Base-by-base conservation (phyloP, 2,329 filamentous ascomycete genomes). In the Aspergillus sp. region DNA sequence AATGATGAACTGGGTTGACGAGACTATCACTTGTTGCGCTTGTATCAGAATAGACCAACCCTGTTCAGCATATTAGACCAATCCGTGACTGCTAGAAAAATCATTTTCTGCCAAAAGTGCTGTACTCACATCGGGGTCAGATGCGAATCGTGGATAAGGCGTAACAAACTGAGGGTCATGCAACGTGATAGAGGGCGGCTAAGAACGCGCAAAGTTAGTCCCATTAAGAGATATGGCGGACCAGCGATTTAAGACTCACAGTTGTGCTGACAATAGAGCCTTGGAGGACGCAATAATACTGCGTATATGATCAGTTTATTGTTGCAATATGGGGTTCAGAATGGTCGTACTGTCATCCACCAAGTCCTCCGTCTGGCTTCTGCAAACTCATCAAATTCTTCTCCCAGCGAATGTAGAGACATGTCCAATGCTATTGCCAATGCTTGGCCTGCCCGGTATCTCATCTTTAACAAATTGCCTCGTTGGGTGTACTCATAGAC, bases 401-500 rank as follows among this genome's bases (percentile, higher is more conserved):
- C 57, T 3, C 57, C 51, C 19, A 64, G 53, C 3, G 60, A 50
- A 57, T 73, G 68, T 27, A 73, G 57, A 32, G 61, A 66, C 52
- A 70, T 66, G n/a, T 70, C 66, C 53, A 70, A 57, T 11, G 69
- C 69, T 46, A 68, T 59, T 5, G 67, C 59, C 48, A 71, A 60
- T 6, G 70, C 70, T 49, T 72, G 68, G 7, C 69, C 60, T 4
- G 70, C 67, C 41, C 70, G 66, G 47, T 68, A 68, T 30, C 68
- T 65, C 70, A 73, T 73, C 47, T 72, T 73, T 6, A 65, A 53
- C 13, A 72, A 52, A 44, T 73, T 73, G 4, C 70, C 70, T 27
- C 70, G 60, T 45, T 73, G 69, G 3, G 64, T 58, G 49, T 73
- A 73, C 47, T 73, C 70, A 43, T 73, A 73, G 7, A 70, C 60